Conservation (phyloP, 352 stramenopile species). For the Pythium diclinum region DNA sequence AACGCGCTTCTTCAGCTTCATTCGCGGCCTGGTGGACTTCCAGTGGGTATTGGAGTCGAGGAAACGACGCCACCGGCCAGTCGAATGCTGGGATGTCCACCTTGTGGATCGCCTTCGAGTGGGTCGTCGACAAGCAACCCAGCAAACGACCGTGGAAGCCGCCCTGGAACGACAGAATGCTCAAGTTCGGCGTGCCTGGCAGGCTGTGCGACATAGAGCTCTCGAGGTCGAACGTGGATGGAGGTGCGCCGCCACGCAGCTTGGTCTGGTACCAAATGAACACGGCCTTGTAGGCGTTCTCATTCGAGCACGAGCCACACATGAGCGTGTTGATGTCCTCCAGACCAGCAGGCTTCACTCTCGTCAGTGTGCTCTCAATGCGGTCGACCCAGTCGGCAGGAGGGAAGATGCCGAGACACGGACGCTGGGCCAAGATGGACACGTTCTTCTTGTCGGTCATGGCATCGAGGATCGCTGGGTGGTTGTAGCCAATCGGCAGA, state of each 20-base stretch:
- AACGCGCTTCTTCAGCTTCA: constrained; percentile 63
- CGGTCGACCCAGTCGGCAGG: constrained; percentile 72
- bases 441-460: constrained; percentile 65
- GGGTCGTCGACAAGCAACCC: constrained; percentile 77
- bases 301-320: constrained; percentile 85
- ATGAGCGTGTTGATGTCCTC: constrained; percentile 83
- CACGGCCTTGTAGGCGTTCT: constrained; percentile 86
- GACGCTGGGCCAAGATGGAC: constrained; percentile 65
- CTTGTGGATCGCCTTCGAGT: constrained; percentile 87
- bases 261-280: constrained; percentile 88
- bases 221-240: constrained; percentile 60
- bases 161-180: constrained; percentile 81
- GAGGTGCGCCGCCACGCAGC: constrained; percentile 49
- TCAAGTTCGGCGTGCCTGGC: constrained; percentile 67
- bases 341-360: constrained; percentile 52
- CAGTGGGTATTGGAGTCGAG: constrained; percentile 63
- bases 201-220: constrained; percentile 68
- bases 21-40: constrained; percentile 58
- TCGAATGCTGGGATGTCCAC: constrained; percentile 82
- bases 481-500: constrained; percentile 84
- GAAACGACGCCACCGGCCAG: constrained; percentile 80
- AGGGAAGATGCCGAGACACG: constrained; percentile 73
- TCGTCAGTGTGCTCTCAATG: constrained; percentile 57
- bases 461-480: constrained; percentile 62
- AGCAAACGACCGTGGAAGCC: constrained; percentile 79